These are phyloP conservation scores for Holtermanniella nyarrowii DNA, from an alignment of 768 basidiomycete genomes.

Conservation along the genomic window DNA sequence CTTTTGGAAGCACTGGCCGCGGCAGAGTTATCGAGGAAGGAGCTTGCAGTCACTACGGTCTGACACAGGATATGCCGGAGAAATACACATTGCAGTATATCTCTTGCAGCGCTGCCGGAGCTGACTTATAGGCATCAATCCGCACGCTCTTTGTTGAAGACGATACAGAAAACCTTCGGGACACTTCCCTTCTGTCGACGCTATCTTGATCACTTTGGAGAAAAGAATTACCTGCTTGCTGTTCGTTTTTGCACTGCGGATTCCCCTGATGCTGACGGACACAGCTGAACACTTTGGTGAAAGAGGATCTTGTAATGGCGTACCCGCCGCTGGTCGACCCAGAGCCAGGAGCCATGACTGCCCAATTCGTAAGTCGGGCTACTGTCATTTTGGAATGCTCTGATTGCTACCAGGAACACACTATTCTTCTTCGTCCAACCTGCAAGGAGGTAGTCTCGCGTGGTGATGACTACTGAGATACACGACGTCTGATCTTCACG, in stretches of 20 bases:
- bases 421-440: constrained; percentile 45
- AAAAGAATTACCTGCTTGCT: constrained; percentile 84
- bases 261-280: background rate
- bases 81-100: constrained; percentile 50
- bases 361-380: constrained; percentile 49
- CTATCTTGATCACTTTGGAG: constrained; percentile 84
- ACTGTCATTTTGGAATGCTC: no score
- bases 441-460: constrained; percentile 47
- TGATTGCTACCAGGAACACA: constrained; percentile 41
- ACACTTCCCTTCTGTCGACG: constrained; percentile 91
- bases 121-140: constrained; percentile 54
- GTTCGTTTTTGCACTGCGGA: constrained; percentile 43
- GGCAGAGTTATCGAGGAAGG: constrained; percentile 80
- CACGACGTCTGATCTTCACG: no score
- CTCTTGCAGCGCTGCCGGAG: constrained; percentile 1
- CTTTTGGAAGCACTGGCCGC: constrained; percentile 92
- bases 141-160: constrained; percentile 72
- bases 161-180: constrained; percentile 85
- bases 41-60: constrained; percentile 86
- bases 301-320: constrained; percentile 75
- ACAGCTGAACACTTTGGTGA: constrained; percentile 80
- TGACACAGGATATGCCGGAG: constrained; percentile 27
- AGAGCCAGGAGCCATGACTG: constrained; percentile 67
- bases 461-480: constrained; percentile 44
- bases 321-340: constrained; percentile 89